Evolutionary conservation across 768 basidiomycete genomes (phyloP), one percentile per base, ranked within the genome.

Genomic region (Termitomyces sp.): DNA sequence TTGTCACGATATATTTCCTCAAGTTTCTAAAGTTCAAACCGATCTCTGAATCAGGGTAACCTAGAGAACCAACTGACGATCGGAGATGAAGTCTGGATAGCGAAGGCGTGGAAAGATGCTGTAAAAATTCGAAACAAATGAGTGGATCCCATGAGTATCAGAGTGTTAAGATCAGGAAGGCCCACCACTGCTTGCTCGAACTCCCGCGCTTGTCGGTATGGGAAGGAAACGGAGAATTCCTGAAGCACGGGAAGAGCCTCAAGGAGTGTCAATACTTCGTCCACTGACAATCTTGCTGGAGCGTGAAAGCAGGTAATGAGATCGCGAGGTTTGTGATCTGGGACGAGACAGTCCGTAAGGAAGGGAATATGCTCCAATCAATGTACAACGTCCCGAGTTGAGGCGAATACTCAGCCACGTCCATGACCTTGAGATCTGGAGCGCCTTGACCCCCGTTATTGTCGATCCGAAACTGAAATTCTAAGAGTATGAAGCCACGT

Each of bases 41-140:
- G 40, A 71, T 69, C 34, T 65, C 62, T 37, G 69, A 69, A 54
- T 75, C 68, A 25, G 71, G 68, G 56, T 64, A 70, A 37, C 72
- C 61, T 21, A 65, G 46, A 25, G 74, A 62, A 17, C 69, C 73
- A 2, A 66, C 61, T 41, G 74, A 69, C 31, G 76, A 78, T 29
- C 74, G 76, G 47, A 83, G 74, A 57, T 71, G 69, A 34, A 82
- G 72, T 45, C 55, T 61, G 29, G 57, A 68, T 17, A 82, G 70
- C 14, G 58, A 54, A 11, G 80, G 80, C 17, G 66, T 62, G 32
- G 42, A 56, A 49, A 71, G 65, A 57, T 66, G 65, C 52, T 62
- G 65, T 48, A 77, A 60, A n/a, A 19, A 76, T 48, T 25, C 63
- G 62, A 55, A 72, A 71, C 11, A 73, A 59, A 42, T 70, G 61